Conservation (phyloP, 306 rosid genomes). For the Morella rubra region DNA sequence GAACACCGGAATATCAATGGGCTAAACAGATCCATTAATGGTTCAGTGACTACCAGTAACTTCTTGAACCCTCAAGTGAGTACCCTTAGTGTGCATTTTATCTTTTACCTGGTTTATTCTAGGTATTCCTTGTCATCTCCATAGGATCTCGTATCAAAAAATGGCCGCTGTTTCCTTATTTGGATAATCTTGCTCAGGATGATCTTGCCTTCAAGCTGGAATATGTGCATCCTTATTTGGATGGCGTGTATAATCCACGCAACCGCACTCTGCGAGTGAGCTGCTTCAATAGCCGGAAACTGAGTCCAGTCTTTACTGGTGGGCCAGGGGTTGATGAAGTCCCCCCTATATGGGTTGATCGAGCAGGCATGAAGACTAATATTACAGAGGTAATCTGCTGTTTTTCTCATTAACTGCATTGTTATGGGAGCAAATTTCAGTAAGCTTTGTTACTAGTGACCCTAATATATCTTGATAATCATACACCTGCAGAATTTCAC, state of each 20-base stretch:
- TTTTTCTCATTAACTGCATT: conserved; percentile 12
- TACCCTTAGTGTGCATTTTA: conserved; percentile 7
- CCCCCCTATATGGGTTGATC: conserved; percentile 96
- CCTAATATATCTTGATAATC: conserved; percentile 15
- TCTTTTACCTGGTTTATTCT: conserved; percentile 19
- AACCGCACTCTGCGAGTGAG: conserved; percentile 81
- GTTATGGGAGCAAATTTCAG: conserved; percentile 6
- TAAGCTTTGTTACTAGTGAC: neutral
- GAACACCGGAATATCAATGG: conserved; percentile 88
- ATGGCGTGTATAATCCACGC: conserved; percentile 68
- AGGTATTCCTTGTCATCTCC: neutral
- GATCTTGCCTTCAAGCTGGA: conserved; percentile 96
- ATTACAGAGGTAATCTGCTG: conserved; percentile 66
- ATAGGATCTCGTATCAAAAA: conserved; percentile 19
- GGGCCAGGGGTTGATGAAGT: conserved; percentile 98
- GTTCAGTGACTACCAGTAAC: conserved; percentile 83
- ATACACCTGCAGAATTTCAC: conserved; percentile 65
- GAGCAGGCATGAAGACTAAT: conserved; percentile 84
- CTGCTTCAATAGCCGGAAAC: conserved; percentile 92
- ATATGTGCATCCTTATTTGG: conserved; percentile 88
- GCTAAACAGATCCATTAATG: conserved; percentile 75
- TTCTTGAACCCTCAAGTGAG: conserved; percentile 79
- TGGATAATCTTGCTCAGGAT: conserved; percentile 52
- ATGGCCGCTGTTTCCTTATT: neutral
- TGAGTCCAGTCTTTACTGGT: conserved; percentile 95